These are phyloP conservation scores for Linnemannia schmuckeri DNA, from an alignment of 192 early-diverging fungal genomes.

Conservation along the genomic window DNA sequence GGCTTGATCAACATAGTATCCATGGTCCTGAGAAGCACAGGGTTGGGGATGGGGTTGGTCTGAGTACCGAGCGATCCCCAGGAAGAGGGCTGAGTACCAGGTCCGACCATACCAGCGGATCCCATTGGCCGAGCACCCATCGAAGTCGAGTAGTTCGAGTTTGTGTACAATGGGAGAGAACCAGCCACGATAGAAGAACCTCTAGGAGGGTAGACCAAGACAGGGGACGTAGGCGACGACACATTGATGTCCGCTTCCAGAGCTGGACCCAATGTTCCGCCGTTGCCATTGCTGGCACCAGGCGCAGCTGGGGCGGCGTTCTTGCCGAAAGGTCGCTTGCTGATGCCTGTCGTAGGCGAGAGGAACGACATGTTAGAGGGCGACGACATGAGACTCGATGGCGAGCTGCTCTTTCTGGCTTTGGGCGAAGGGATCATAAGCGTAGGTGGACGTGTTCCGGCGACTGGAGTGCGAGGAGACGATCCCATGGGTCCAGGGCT, in stretches of 20 bases:
- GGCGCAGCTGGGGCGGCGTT: not conserved
- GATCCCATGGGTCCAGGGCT: constrained; percentile 43
- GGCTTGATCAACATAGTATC: constrained; percentile 65
- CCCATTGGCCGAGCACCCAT: not conserved
- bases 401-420: constrained; percentile 42
- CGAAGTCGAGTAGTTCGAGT: constrained; percentile 11
- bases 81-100: constrained; percentile 16
- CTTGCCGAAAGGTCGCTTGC: constrained; percentile 13
- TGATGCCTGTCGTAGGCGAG: constrained; percentile 16
- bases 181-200: constrained; percentile 13
- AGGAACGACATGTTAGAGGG: constrained; percentile 49
- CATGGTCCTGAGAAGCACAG: constrained; percentile 55
- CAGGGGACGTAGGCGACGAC: constrained; percentile 11
- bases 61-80: constrained; percentile 27
- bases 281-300: not conserved
- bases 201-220: constrained; percentile 7
- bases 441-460: constrained; percentile 2
- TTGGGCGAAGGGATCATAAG: constrained; percentile 11
- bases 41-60: constrained; percentile 22
- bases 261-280: not conserved
- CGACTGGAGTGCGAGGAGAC: not conserved
- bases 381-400: constrained; percentile 41
- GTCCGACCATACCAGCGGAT: not conserved
- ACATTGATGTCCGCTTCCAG: not conserved
- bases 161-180: constrained; percentile 7